Evolutionary conservation across 176 grass and related monocot genomes (phyloP), one percentile per base, ranked within the genome.

Genomic region (Paspalum vaginatum): DNA sequence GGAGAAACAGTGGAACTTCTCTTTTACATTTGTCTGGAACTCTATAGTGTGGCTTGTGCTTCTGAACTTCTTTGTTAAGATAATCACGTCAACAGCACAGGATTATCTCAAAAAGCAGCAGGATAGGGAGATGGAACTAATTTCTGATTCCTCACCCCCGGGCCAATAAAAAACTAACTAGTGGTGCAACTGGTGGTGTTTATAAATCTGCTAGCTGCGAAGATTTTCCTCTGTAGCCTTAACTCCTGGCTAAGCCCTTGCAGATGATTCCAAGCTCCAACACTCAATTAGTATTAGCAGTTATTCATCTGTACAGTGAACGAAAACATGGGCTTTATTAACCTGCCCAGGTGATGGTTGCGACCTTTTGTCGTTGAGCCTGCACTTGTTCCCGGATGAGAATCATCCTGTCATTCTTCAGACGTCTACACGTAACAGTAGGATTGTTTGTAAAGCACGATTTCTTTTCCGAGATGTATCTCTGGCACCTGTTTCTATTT

Each of bases 1-100:
- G 96, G 90, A 72, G 20, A 87, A 89, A 65, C 72, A 88, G 51
- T 95, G 93, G 93, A 95, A 99, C 70, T 57, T 99, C 40, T 95
- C 92, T n/a, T 93, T 99, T 76, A 87, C 93, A 15, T 85, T 88
- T 32, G 50, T 99, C 41, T 99, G 96, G 96, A 95, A 95, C 73
- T 85, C 72, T 66, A 40, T 95, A 32, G 90, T 99, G 70, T 95
- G 92, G 88, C 87, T 99, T 12, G 84, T 95, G 74, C 90, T 99
- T 48, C 68, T 87, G 60, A 92, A 99, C 52, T 96, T 99, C 81
- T 95, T 95, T 22, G 37, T 80, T 44, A 99, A 94, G 81, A 99
- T 96, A 69, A 57, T 96, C 84, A 91, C 88, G 10, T 89, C 93
- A 43, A 95, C 90, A 27, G 93, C 93, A 52, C 86, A 93, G 67